Percentiles rank a stretch among this genome's conserved stretches.
These are phyloP conservation scores for Pseudogymnoascus sp. DNA, from an alignment of 2,329 filamentous ascomycete genomes.

Conservation along the genomic window DNA sequence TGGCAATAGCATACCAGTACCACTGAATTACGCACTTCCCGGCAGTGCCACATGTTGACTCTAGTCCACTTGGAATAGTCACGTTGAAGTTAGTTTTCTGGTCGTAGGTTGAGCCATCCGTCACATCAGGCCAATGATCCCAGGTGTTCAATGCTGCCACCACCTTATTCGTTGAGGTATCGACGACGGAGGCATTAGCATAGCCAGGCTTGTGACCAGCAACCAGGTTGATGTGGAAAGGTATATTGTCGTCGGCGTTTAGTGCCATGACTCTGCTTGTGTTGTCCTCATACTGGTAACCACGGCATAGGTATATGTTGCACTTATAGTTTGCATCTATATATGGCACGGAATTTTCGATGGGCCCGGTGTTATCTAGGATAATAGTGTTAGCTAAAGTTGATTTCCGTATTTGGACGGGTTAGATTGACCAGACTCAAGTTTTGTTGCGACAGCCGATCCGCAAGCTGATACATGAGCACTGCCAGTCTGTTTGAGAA, in stretches of 20 bases:
- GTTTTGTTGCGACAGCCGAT: not conserved
- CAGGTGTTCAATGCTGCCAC: not conserved
- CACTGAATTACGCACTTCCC: constrained; percentile 19
- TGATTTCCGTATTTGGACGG: not conserved
- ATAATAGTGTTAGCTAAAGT: not conserved
- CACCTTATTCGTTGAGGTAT: not conserved
- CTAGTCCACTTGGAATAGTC: not conserved
- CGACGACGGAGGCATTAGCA: not conserved
- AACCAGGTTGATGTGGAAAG: constrained; percentile 31
- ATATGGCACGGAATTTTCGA: not conserved
- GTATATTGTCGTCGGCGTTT: constrained; percentile 31
- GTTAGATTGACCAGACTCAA: not conserved
- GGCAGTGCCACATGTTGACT: constrained; percentile 15
- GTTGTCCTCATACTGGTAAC: constrained; percentile 39
- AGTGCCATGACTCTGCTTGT: constrained; percentile 35
- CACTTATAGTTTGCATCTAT: constrained; percentile 18
- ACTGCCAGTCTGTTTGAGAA: not conserved
- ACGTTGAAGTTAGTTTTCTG: not conserved
- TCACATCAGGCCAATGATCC: constrained; percentile 12
- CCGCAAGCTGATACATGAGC: not conserved
- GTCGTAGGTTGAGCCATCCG: not conserved
- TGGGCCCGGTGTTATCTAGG: not conserved
- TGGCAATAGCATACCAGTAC: not conserved
- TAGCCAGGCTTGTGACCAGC: constrained; percentile 19
- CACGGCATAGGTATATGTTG: constrained; percentile 41